These are phyloP conservation scores for Kwoniella dejecticola DNA, from an alignment of 768 basidiomycete species.

Conservation along the genomic window DNA sequence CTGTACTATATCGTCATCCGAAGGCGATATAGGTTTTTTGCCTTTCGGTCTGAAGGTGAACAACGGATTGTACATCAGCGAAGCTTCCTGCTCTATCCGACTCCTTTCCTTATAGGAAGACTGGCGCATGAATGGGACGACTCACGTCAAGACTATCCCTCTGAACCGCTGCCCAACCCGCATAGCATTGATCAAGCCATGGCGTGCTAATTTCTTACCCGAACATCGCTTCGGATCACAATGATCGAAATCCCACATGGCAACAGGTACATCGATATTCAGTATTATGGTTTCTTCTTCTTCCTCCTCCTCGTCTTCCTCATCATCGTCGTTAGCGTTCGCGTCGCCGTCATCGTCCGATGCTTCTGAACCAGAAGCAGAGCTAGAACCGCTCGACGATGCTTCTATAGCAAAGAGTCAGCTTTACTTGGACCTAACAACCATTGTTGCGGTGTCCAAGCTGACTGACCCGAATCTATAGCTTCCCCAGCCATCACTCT, in stretches of 20 bases:
- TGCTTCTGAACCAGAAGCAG: neutral
- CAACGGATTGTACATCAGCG: neutral
- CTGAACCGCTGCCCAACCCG: slow-evolving; percentile 81
- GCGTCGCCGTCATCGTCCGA: slow-evolving; percentile 53
- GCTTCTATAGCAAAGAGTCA: neutral
- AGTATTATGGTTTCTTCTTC: slow-evolving; percentile 51
- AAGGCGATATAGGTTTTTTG: slow-evolving; percentile 72
- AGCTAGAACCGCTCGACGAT: slow-evolving; percentile 2
- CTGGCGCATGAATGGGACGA: slow-evolving; percentile 10
- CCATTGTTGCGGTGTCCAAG: neutral
- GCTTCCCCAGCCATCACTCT: slow-evolving; percentile 25
- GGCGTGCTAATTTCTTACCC: slow-evolving; percentile 85
- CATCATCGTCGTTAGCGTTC: slow-evolving; percentile 57
- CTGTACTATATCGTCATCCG: slow-evolving; percentile 77
- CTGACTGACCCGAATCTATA: neutral
- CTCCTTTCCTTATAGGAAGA: no score
- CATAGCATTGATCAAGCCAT: slow-evolving; percentile 81
- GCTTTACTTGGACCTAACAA: no score
- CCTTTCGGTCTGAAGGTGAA: slow-evolving; percentile 95
- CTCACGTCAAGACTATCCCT: slow-evolving; percentile 92
- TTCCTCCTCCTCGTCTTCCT: slow-evolving; percentile 57
- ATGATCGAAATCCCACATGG: slow-evolving; percentile 99
- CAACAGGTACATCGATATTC: slow-evolving; percentile 67
- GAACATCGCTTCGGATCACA: slow-evolving; percentile 87
- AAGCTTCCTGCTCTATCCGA: no score